These are phyloP conservation scores for Boletus reticulatus DNA, from an alignment of 768 basidiomycete species.

Conservation along the genomic window DNA sequence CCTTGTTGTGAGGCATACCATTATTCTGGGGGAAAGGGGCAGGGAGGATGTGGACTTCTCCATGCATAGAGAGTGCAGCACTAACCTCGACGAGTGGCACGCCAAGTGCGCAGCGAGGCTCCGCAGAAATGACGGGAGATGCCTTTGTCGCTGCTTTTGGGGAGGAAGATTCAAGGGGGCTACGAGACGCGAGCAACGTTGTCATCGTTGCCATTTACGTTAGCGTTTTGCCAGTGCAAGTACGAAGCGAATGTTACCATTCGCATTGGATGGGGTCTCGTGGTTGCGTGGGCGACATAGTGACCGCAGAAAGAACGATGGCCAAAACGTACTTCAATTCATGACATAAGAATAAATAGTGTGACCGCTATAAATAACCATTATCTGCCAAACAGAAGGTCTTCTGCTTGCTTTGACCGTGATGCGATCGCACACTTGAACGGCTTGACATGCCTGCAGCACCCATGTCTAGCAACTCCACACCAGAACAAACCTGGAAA, in stretches of 20 bases:
- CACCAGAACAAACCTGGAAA: no score
- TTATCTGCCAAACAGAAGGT: neutral
- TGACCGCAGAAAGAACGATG: no score
- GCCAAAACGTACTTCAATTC: no score
- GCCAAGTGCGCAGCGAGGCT: constrained; percentile 46
- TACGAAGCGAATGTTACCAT: constrained; percentile 38
- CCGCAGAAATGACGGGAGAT: constrained; percentile 30
- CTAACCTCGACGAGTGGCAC: constrained; percentile 43
- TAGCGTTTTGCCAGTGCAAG: constrained; percentile 35
- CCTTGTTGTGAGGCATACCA: constrained; percentile 28
- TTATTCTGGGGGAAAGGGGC: constrained; percentile 9
- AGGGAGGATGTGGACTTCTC: constrained; percentile 31
- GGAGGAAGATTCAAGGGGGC: constrained; percentile 5
- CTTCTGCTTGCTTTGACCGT: neutral
- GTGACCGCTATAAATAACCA: no score
- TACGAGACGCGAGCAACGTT: constrained; percentile 18
- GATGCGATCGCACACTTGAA: constrained; percentile 9
- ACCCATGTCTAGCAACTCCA: neutral
- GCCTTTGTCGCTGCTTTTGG: constrained; percentile 9
- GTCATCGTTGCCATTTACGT: constrained; percentile 27
- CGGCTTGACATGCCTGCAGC: constrained; percentile 4
- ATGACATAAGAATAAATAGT: no score
- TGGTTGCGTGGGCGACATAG: no score
- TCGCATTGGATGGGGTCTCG: constrained; percentile 27
- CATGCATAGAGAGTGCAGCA: constrained; percentile 5